phyloP scores from a whole-genome alignment of 257 asterid species.

The Cordia subcordata region DNA sequence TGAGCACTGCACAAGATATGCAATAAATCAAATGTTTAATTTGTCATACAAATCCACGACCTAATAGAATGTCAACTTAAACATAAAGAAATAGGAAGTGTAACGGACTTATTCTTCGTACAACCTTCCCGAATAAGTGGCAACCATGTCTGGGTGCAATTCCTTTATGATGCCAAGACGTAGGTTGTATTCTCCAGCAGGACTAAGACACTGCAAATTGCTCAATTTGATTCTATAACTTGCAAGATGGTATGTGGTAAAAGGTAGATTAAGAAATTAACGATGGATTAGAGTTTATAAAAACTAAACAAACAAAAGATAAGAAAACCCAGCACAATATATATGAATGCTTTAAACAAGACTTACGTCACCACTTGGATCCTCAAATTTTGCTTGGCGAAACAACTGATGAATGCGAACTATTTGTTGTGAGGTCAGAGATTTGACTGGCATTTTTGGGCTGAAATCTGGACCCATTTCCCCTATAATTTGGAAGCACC shows the following conservation, averaged over 20 bases:
- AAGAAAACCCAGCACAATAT: conserved; percentile 8
- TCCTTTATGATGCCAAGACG: conserved; percentile 89
- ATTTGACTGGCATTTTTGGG: conserved; percentile 58
- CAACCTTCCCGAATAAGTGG: conserved; percentile 93
- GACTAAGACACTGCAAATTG: conserved; percentile 76
- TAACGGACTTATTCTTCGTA: conserved; percentile 4
- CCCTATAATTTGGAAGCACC: conserved; percentile 30
- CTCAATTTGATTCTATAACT: conserved; percentile 15
- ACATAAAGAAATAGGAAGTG: background rate
- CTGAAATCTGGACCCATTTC: conserved; percentile 85
- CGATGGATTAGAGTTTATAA: background rate
- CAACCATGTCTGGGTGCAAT: conserved; percentile 93
- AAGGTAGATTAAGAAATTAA: background rate
- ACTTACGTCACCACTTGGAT: conserved; percentile 86
- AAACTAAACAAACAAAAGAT: background rate
- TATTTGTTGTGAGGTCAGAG: conserved; percentile 77
- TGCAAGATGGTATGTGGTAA: conserved; percentile 7
- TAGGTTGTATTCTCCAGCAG: conserved; percentile 89
- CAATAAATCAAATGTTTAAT: background rate
- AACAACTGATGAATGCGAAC: conserved; percentile 86
- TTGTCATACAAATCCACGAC: background rate
- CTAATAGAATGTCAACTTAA: background rate
- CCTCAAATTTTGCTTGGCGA: conserved; percentile 94
- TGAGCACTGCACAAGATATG: conserved; percentile 58
- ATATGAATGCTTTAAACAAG: conserved; percentile 9